These are phyloP conservation scores for Gleditsia sinensis DNA, from an alignment of 306 rosid genomes.

Conservation along the genomic window DNA sequence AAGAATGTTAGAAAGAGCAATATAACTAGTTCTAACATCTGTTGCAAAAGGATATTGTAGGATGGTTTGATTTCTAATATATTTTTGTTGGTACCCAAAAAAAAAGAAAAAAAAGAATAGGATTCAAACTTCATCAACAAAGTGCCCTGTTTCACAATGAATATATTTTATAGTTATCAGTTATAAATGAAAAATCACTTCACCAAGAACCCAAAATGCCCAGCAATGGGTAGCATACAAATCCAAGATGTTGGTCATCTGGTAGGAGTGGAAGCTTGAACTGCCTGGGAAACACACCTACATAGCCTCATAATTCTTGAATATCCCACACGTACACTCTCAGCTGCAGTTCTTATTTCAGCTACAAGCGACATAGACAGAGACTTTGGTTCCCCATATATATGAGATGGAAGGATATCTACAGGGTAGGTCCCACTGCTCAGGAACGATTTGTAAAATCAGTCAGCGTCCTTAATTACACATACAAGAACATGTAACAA, in stretches of 20 bases:
- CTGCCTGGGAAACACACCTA: slow-evolving; percentile 52
- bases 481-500: slow-evolving; percentile 4
- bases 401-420: slow-evolving; percentile 65
- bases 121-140: too few relatives aligned
- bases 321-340: slow-evolving; percentile 54
- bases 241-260: slow-evolving; percentile 25
- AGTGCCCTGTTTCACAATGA: too few relatives aligned
- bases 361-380: slow-evolving; percentile 44
- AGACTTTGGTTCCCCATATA: slow-evolving; percentile 38
- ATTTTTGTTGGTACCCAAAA: too few relatives aligned
- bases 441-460: slow-evolving; percentile 38
- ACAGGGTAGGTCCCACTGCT: slow-evolving; percentile 84
- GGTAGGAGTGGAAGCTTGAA: slow-evolving; percentile 39
- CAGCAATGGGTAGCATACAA: background rate
- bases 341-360: slow-evolving; percentile 52
- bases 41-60: too few relatives aligned
- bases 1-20: too few relatives aligned
- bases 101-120: too few relatives aligned
- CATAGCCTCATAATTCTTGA: slow-evolving; percentile 71
- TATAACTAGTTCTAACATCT: too few relatives aligned
- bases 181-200: too few relatives aligned
- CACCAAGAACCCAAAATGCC: too few relatives aligned
- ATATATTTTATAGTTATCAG: too few relatives aligned
- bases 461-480: slow-evolving; percentile 25
- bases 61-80: too few relatives aligned